A percentile compares a stretch with the other conserved stretches of the same genome.
Evolutionary conservation across 192 early-diverging fungal genomes (phyloP).

Genomic region (Lunasporangiospora selenospora): DNA sequence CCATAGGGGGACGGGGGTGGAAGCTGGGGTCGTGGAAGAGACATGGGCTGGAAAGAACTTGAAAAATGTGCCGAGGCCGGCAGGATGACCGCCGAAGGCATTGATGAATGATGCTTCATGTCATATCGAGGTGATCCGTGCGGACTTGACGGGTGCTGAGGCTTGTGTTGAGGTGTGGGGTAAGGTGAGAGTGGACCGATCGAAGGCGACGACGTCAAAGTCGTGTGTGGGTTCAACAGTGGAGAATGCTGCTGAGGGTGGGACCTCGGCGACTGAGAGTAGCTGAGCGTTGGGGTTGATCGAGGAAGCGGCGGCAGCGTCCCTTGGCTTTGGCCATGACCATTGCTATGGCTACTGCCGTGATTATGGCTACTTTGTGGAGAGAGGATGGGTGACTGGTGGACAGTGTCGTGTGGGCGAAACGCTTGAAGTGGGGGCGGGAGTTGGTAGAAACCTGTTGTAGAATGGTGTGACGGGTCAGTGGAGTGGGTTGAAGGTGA

Average conservation of each 20-base stretch:
- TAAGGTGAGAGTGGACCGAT: slow-evolving; percentile 33
- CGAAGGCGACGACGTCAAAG: no score
- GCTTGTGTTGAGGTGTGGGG: slow-evolving; percentile 42
- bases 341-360: no score
- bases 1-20: no score
- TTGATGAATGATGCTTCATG: no score
- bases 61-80: slow-evolving; percentile 36
- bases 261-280: no score
- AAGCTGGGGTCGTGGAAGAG: slow-evolving; percentile 9
- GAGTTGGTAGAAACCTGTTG: slow-evolving; percentile 38
- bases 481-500: slow-evolving; percentile 40
- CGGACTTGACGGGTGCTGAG: slow-evolving; percentile 34
- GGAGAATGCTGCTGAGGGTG: no score
- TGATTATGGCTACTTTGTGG: no score
- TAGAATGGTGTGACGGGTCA: slow-evolving; percentile 41
- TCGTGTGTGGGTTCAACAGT: no score
- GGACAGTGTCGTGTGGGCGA: slow-evolving; percentile 17
- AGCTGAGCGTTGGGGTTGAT: slow-evolving; percentile 34
- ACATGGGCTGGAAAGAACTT: no score
- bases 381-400: slow-evolving; percentile 36
- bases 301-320: no score
- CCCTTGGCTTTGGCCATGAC: no score
- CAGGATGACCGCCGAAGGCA: slow-evolving; percentile 40
- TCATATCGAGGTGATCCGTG: slow-evolving; percentile 17
- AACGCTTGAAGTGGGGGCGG: slow-evolving; percentile 39